Base-by-base conservation (phyloP, 441 rosid species). In the Corymbia citriodora region DNA sequence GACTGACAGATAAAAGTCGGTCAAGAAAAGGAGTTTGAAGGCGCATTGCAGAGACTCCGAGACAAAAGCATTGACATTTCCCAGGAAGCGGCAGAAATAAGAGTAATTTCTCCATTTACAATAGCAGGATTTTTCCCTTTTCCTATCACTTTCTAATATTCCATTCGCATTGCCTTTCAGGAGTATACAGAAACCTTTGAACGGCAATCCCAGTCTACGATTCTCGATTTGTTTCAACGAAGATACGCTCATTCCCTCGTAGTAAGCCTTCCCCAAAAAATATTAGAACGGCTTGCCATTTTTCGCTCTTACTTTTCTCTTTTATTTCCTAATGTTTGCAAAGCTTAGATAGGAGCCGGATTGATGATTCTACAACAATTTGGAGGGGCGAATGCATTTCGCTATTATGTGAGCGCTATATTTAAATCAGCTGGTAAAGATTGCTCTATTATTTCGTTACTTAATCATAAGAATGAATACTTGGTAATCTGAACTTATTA, bases 21-120 rank as follows among this genome's bases (percentile, higher is more conserved):
- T 11, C 93, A 89, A 7, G 93, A 92, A 15, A 93, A 92, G 88
- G 97, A 96, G 92, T 94, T 95, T 65, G 95, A 93, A 94, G 90
- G 90, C 72, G 87, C 95, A 31, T 74, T 96, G 31, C 95, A 90
- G 65, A 72, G 85, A 65, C 95, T 96, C 10, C 94, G 95, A 53
- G 98, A 98, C 74, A 90, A 91, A 72, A 91, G 91, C 36, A 93
- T 93, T 7, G 93, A 94, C 91, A 91, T 95, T 45, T 94, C 95
- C 74, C 87, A 92, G 89, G 97, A 96, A 94, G 95, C 94, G 89
- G 57, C 88, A 88, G 93, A 59, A 50, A 96, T 97, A 87, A 94
- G 65, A 59, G 99, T 96, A 70, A 36, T 18, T 11, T 90, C 55
- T 70, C 74, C 74, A 68, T 49, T 68, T 45, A 33, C 70, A 86